These are phyloP conservation scores for Nicotiana sylvestris DNA, from an alignment of 257 asterid genomes.

Conservation along the genomic window DNA sequence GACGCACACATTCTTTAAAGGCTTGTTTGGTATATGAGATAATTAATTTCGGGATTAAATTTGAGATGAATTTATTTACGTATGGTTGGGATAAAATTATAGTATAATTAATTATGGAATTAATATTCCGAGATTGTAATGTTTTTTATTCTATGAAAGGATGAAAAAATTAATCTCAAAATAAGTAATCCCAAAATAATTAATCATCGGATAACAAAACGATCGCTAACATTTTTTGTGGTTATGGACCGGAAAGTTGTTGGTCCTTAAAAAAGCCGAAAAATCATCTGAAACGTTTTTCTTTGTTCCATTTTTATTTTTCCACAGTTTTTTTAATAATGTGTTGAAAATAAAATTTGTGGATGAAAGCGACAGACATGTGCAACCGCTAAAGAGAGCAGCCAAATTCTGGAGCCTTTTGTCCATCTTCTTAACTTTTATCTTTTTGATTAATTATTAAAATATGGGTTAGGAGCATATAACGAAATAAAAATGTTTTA, in stretches of 20 bases:
- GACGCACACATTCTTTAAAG: too few relatives aligned
- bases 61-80: too few relatives aligned
- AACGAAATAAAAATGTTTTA: neutral
- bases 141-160: too few relatives aligned
- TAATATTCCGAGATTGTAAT: too few relatives aligned
- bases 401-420: conserved; percentile 21
- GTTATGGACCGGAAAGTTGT: neutral
- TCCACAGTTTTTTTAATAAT: neutral
- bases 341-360: neutral
- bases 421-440: neutral
- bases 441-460: neutral
- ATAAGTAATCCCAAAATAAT: too few relatives aligned
- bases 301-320: neutral
- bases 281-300: neutral
- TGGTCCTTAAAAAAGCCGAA: conserved; percentile 1
- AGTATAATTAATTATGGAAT: too few relatives aligned
- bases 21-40: too few relatives aligned
- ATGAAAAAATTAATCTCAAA: too few relatives aligned
- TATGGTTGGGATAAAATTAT: too few relatives aligned
- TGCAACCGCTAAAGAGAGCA: conserved; percentile 23
- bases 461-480: neutral
- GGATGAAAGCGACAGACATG: conserved; percentile 58
- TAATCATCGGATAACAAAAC: too few relatives aligned
- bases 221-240: neutral
- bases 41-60: too few relatives aligned